Evolutionary conservation across 2,329 filamentous ascomycete genomes (phyloP).

Genomic region (Dothidotthia symphoricarpi): DNA sequence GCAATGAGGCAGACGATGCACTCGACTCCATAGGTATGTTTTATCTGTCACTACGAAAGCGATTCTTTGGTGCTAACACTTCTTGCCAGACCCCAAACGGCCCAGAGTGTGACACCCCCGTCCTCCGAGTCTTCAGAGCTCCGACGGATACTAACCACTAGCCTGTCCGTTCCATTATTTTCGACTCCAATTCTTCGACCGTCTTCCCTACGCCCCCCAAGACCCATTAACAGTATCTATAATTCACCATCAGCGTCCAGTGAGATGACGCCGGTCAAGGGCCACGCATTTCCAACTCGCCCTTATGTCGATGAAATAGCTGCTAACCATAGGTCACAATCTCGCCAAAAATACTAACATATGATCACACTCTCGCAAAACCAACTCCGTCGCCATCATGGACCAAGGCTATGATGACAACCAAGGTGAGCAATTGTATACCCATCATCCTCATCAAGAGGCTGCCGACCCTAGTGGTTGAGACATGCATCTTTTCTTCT

Average conservation of each 20-base stretch:
- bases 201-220: not conserved
- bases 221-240: not conserved
- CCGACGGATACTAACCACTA: slow-evolving; percentile 21
- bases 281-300: not conserved
- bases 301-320: not conserved
- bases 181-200: not conserved
- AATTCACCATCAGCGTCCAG: too few relatives aligned
- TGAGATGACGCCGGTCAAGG: too few relatives aligned
- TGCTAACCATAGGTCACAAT: too few relatives aligned
- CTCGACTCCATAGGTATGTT: slow-evolving; percentile 31
- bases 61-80: slow-evolving; percentile 11
- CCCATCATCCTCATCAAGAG: too few relatives aligned
- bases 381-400: too few relatives aligned
- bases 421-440: too few relatives aligned
- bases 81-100: slow-evolving; percentile 31
- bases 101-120: slow-evolving; percentile 28
- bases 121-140: slow-evolving; percentile 3
- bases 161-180: slow-evolving; percentile 6
- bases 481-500: too few relatives aligned
- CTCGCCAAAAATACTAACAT: too few relatives aligned
- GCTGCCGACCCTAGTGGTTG: too few relatives aligned
- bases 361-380: too few relatives aligned
- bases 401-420: too few relatives aligned
- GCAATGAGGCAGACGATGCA: slow-evolving; percentile 26
- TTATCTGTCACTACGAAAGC: not conserved